Evolutionary conservation across 257 asterid species (phyloP).

Genomic region (Solanum ossicruentum): DNA sequence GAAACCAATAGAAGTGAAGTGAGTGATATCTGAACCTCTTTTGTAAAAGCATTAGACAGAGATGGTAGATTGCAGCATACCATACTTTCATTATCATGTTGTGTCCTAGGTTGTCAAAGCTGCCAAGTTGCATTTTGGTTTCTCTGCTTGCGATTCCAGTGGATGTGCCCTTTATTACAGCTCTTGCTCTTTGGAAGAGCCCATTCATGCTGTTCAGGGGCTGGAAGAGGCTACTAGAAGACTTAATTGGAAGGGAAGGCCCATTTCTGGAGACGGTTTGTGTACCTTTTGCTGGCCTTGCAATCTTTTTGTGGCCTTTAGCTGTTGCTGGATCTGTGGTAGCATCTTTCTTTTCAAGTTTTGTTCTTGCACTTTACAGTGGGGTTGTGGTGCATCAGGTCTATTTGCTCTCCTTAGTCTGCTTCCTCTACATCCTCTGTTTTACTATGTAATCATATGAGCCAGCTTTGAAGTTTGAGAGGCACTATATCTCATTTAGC

Average conservation of each 20-base stretch:
- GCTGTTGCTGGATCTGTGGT: slow-evolving; percentile 60
- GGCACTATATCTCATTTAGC: neutral
- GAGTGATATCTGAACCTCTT: slow-evolving; percentile 5
- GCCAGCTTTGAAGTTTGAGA: neutral
- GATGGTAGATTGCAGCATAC: neutral
- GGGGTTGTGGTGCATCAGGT: slow-evolving; percentile 81
- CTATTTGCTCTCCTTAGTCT: neutral
- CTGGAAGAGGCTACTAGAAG: slow-evolving; percentile 82
- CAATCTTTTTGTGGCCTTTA: slow-evolving; percentile 80
- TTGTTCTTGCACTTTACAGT: slow-evolving; percentile 59
- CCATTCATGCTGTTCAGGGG: slow-evolving; percentile 80
- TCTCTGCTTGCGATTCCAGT: slow-evolving; percentile 39
- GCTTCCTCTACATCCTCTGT: neutral
- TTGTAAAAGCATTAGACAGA: neutral
- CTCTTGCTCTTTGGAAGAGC: slow-evolving; percentile 82
- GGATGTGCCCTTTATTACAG: slow-evolving; percentile 56
- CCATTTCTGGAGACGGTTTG: slow-evolving; percentile 85
- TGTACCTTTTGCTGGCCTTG: slow-evolving; percentile 85
- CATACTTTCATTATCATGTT: neutral
- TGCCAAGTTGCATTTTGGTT: slow-evolving; percentile 65
- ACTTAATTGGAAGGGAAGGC: slow-evolving; percentile 80
- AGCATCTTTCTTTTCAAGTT: slow-evolving; percentile 61
- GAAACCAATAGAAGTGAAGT: slow-evolving; percentile 65
- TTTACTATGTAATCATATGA: slow-evolving; percentile 9
- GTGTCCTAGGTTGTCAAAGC: slow-evolving; percentile 35